Base-by-base conservation (phyloP, 345 rosid species). In the Brassica nigra region DNA sequence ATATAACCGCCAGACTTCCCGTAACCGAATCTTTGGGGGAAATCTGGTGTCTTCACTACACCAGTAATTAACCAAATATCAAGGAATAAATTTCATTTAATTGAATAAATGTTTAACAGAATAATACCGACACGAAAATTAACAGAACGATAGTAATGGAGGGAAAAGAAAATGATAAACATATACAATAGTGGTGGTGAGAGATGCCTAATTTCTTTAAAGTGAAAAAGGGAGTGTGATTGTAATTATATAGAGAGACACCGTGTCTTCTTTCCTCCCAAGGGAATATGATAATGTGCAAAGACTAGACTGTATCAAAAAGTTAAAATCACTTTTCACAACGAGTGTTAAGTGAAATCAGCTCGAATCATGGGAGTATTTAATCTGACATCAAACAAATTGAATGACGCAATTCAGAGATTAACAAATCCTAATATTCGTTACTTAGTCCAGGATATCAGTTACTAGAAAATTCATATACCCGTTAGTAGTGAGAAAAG, bases 211-310 rank as follows among this genome's bases (percentile, higher is more conserved):
- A 70, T 14, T 36, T 77, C 57, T 52, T n/a, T 29, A 71, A 71
- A 65, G 72, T 52, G 42, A 6, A 52, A 70, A 77, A 23, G 27
- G 76, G 11, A 49, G 55, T 49, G 52, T 37, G 58, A 74, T 39
- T 58, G 76, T 78, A 87, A 85, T 90, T 87, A 86, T 83, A 83
- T 18, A 18, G 76, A 63, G 76, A 81, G 58, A 49, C 65, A 74
- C 82, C 67, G 70, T n/a, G 64, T 16, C 76, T 30, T 33, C 62
- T 67, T 37, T 58, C 79, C 59, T 23, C 34, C 28, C 34, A 68
- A 31, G 36, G 75, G 54, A 47, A 31, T 61, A 67, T 55, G 55
- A 49, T 49, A 49, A 49, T 49, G 55, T 49, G 55, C 18, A 47
- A 12, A 49, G 16, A 49, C 7, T 14, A 14, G 15, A 49, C 55